Evolutionary conservation across 257 asterid genomes (phyloP).

Genomic region (Solanum ahanhuiri): DNA sequence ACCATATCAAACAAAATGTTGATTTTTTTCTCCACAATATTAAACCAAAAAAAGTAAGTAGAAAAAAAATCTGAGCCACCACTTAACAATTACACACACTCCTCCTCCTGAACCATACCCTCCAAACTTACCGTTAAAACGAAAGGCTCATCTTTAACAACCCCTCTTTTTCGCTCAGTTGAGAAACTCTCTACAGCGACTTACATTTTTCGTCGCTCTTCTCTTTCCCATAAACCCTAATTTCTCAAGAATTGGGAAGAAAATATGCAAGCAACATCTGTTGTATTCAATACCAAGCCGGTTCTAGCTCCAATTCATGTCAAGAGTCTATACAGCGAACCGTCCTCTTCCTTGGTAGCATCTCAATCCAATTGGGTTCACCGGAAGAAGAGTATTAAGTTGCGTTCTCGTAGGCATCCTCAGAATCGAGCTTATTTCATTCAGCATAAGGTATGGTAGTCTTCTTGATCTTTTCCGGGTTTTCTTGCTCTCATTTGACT

Average conservation of each 20-base stretch:
- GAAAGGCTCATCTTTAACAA: not conserved
- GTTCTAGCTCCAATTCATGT: conserved; percentile 41
- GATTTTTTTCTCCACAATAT: not conserved
- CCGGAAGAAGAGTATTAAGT: conserved; percentile 20
- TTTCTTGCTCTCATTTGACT: not conserved
- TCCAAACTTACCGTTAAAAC: not conserved
- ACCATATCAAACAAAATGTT: not conserved
- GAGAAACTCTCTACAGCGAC: not conserved
- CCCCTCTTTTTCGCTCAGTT: not conserved
- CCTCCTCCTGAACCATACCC: not conserved
- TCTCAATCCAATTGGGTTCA: conserved; percentile 26
- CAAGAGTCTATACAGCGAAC: conserved; percentile 9
- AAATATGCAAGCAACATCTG: conserved; percentile 60
- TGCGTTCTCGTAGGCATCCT: conserved; percentile 26
- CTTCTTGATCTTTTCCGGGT: not conserved
- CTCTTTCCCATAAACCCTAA: conserved; percentile 9
- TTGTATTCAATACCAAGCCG: conserved; percentile 49
- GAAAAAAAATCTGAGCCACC: conserved; percentile 39
- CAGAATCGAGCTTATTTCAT: conserved; percentile 26
- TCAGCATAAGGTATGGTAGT: conserved; percentile 33
- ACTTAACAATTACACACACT: conserved; percentile 32
- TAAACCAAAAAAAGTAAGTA: not conserved
- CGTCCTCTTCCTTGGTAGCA: conserved; percentile 9
- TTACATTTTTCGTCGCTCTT: not conserved
- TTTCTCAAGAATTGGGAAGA: conserved; percentile 2